Percentiles rank a stretch among this genome's conserved stretches.
Evolutionary conservation across 139 green algal genomes (phyloP).

Genomic region (Chlamydomonas sp.): DNA sequence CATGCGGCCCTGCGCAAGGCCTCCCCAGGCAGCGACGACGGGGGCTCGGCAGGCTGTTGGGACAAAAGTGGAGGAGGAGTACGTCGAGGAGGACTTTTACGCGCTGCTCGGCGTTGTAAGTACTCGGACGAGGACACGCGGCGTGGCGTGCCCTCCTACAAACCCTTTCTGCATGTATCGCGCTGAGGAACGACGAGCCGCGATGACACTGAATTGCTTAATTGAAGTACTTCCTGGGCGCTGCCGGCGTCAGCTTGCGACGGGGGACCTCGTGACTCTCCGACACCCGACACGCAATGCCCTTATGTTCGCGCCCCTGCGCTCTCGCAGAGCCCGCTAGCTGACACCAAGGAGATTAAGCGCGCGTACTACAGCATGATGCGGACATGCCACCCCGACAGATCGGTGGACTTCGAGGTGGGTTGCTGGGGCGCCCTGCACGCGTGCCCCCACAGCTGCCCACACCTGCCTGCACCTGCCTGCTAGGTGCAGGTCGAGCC

Average conservation of each 20-base stretch:
- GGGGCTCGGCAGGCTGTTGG: background rate
- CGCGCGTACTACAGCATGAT: conserved; percentile 57
- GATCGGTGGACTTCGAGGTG: conserved; percentile 45
- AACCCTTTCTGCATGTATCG: background rate
- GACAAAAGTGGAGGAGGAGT: background rate
- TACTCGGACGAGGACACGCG: background rate
- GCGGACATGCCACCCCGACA: conserved; percentile 63
- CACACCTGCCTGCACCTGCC: too few relatives aligned
- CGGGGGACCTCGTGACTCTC: too few relatives aligned
- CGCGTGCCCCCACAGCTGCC: too few relatives aligned
- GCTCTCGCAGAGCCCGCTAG: conserved; percentile 31
- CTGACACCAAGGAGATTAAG: conserved; percentile 50
- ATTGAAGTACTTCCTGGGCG: background rate
- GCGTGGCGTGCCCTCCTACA: background rate
- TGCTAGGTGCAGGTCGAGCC: too few relatives aligned
- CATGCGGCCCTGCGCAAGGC: too few relatives aligned
- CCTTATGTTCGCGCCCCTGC: background rate
- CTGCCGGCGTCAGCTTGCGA: background rate
- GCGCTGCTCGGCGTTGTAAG: conserved; percentile 33
- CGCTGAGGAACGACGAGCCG: too few relatives aligned
- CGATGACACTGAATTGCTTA: background rate
- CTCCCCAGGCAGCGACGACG: background rate
- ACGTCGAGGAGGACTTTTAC: conserved; percentile 38
- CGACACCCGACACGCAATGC: background rate
- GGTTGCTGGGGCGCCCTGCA: too few relatives aligned